These are phyloP conservation scores for Murraya koenigii DNA, from an alignment of 345 rosid species.

Conservation along the genomic window DNA sequence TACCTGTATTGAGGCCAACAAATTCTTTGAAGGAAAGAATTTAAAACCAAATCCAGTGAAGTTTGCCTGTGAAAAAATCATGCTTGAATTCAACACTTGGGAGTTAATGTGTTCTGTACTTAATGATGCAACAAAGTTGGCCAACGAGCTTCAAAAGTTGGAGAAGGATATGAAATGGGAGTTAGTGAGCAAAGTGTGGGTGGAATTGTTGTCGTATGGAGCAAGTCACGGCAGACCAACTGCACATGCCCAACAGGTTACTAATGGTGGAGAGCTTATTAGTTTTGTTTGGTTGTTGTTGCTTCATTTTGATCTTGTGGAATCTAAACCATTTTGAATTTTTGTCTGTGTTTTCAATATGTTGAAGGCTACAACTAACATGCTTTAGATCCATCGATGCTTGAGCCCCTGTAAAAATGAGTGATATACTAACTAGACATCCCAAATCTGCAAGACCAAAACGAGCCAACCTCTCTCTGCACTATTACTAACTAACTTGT, in stretches of 20 bases:
- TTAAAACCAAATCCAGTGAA: background rate
- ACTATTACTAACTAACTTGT: conserved; percentile 46
- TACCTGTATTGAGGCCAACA: conserved; percentile 41
- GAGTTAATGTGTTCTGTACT: conserved; percentile 40
- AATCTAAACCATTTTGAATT: background rate
- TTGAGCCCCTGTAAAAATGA: no score
- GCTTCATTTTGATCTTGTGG: conserved; percentile 67
- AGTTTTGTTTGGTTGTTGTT: conserved; percentile 67
- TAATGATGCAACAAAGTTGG: conserved; percentile 57
- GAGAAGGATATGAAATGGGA: conserved; percentile 38
- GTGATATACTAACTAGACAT: no score
- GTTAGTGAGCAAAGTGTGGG: conserved; percentile 56
- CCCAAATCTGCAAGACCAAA: conserved; percentile 41
- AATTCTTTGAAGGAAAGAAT: conserved; percentile 34
- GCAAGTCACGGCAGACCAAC: conserved; percentile 55
- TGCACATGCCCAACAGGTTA: conserved; percentile 56
- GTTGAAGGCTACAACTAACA: no score
- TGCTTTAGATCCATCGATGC: no score
- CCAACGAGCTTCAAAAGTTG: conserved; percentile 34
- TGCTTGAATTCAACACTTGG: conserved; percentile 25
- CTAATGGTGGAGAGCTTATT: conserved; percentile 68
- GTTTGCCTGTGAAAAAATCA: conserved; percentile 16
- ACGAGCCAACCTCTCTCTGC: conserved; percentile 62
- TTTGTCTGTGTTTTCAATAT: no score
- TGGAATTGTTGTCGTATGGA: conserved; percentile 53